These are phyloP conservation scores for Chlamydomonas schloesseri DNA, from an alignment of 139 green algal species.

Conservation along the genomic window DNA sequence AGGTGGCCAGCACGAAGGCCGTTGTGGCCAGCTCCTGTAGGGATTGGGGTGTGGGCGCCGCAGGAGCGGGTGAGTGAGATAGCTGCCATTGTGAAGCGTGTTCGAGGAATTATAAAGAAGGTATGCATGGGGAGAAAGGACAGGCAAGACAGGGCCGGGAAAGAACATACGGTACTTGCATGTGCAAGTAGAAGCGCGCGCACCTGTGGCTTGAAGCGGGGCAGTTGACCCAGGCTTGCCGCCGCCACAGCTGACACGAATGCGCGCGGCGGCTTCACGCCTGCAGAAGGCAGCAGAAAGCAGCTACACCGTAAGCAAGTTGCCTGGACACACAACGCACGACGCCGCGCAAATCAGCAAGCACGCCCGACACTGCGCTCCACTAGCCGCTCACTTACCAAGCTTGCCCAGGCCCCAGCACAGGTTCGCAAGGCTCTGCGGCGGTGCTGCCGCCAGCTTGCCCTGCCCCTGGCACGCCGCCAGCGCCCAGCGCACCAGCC, in stretches of 20 bases:
- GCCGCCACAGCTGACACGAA: background rate
- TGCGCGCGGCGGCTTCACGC: background rate
- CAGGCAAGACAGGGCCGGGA: too few relatives aligned
- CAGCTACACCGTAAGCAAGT: too few relatives aligned
- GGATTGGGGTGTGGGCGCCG: too few relatives aligned
- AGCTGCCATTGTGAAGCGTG: too few relatives aligned
- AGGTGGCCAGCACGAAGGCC: slow-evolving; percentile 18
- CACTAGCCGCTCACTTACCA: background rate
- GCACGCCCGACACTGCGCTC: background rate
- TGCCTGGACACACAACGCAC: too few relatives aligned
- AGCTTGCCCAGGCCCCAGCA: slow-evolving; percentile 32
- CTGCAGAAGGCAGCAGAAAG: too few relatives aligned
- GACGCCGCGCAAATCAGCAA: too few relatives aligned
- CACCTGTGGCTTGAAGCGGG: background rate
- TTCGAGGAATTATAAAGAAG: too few relatives aligned
- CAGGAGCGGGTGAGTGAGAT: too few relatives aligned
- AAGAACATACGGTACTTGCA: too few relatives aligned
- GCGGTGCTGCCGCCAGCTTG: slow-evolving; percentile 22
- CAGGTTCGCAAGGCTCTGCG: slow-evolving; percentile 12
- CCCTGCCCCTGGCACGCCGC: background rate
- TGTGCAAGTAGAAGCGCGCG: too few relatives aligned
- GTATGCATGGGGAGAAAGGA: too few relatives aligned
- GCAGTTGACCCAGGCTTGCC: background rate
- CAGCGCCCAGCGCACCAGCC: slow-evolving; percentile 35
- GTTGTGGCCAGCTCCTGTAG: slow-evolving; percentile 6